Percentiles rank a stretch among this genome's conserved stretches.
Evolutionary conservation across 192 early-diverging fungal genomes (phyloP).

Genomic region (Backusella liffmaniae): DNA sequence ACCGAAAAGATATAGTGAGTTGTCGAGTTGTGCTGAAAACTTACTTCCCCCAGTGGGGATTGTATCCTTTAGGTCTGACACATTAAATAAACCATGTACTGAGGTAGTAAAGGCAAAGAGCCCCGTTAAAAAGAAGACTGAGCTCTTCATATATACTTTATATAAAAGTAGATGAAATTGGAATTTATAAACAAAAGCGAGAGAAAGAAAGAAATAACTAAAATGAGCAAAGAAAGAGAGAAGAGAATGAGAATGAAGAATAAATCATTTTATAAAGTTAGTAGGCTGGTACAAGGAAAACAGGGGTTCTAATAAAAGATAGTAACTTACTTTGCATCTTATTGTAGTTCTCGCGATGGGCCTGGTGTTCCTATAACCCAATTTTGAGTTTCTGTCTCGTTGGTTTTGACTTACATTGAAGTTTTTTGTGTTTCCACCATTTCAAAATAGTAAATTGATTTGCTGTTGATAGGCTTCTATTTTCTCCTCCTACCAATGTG

Average conservation of each 20-base stretch:
- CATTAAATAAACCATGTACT: slow-evolving; percentile 22
- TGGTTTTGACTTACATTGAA: too few relatives aligned
- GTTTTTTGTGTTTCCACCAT: too few relatives aligned
- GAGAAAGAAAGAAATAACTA: background rate
- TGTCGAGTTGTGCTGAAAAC: slow-evolving; percentile 18
- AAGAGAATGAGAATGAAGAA: background rate
- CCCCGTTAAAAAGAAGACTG: background rate
- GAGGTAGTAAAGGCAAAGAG: slow-evolving; percentile 12
- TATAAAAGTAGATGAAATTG: background rate
- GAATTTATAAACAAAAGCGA: background rate
- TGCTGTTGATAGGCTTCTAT: too few relatives aligned
- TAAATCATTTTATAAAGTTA: background rate
- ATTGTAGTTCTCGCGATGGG: background rate
- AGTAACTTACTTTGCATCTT: background rate
- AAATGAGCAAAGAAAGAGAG: background rate
- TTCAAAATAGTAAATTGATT: too few relatives aligned
- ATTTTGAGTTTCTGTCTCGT: too few relatives aligned
- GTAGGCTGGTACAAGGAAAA: background rate
- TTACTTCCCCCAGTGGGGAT: slow-evolving; percentile 21
- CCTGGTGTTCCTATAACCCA: too few relatives aligned
- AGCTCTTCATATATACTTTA: background rate
- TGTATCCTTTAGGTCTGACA: background rate
- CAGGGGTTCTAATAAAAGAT: slow-evolving; percentile 8
- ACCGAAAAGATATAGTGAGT: slow-evolving; percentile 21
- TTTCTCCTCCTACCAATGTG: too few relatives aligned